Evolutionary conservation across 2,329 filamentous ascomycete genomes (phyloP).

Genomic region (Claviceps purpurea): DNA sequence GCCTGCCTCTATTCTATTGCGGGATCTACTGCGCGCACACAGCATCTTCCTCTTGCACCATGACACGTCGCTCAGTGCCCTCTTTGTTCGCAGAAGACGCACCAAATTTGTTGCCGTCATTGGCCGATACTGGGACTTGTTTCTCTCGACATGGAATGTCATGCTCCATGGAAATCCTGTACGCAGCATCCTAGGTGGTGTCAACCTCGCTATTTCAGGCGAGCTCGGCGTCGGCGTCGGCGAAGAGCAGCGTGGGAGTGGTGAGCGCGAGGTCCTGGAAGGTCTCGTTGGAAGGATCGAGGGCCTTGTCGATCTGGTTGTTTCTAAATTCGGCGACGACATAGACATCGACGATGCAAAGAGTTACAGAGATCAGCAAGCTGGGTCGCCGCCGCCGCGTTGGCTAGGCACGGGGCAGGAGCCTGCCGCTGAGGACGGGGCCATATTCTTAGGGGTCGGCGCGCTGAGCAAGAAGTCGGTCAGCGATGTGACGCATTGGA

Average conservation of each 20-base stretch:
- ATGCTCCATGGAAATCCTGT: conserved; percentile 82
- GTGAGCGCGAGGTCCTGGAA: conserved; percentile 84
- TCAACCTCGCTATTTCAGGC: conserved; percentile 80
- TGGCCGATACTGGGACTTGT: conserved; percentile 67
- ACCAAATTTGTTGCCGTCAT: conserved; percentile 59
- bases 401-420: conserved; percentile 67
- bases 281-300: conserved; percentile 69
- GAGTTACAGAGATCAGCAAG: conserved; percentile 7
- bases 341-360: conserved; percentile 17
- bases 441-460: conserved; percentile 73
- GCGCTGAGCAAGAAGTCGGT: conserved; percentile 58
- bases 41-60: conserved; percentile 80
- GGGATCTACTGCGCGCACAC: conserved; percentile 74
- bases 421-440: conserved; percentile 62
- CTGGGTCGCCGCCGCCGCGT: conserved; percentile 9
- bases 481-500: conserved; percentile 66
- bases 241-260: conserved; percentile 88
- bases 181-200: conserved; percentile 62
- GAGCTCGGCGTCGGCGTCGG: conserved; percentile 90
- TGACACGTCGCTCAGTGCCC: conserved; percentile 54
- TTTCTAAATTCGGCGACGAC: conserved; percentile 65
- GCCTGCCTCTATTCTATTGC: conserved; percentile 61
- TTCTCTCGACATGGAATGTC: conserved; percentile 68
- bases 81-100: conserved; percentile 52
- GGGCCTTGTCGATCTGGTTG: conserved; percentile 76